Evolutionary conservation across 306 rosid species (phyloP).

Genomic region (Elaeagnus macrophylla): DNA sequence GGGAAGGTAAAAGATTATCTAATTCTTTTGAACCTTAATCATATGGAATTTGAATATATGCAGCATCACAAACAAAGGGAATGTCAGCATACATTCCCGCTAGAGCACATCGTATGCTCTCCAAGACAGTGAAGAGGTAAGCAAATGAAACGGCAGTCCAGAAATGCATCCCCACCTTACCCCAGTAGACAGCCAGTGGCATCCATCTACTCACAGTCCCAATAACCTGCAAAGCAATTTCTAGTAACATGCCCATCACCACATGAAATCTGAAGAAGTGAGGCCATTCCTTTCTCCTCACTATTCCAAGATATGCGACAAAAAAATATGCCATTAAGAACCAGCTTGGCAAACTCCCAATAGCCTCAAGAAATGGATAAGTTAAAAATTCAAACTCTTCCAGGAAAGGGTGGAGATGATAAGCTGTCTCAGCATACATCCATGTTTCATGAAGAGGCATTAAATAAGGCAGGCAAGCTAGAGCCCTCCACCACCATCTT

Average conservation of each 20-base stretch:
- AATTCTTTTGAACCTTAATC: constrained; percentile 32
- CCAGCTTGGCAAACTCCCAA: constrained; percentile 84
- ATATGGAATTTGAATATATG: constrained; percentile 83
- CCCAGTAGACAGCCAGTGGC: constrained; percentile 74
- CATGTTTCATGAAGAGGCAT: constrained; percentile 95
- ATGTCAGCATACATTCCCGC: constrained; percentile 85
- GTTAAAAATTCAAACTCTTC: constrained; percentile 50
- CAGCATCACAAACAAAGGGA: constrained; percentile 85
- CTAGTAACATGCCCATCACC: constrained; percentile 86
- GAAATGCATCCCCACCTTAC: constrained; percentile 78
- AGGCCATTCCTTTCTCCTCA: constrained; percentile 97
- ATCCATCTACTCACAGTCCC: constrained; percentile 92
- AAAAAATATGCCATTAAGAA: constrained; percentile 89
- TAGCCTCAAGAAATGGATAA: constrained; percentile 71
- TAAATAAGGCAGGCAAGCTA: constrained; percentile 87
- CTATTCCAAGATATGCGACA: constrained; percentile 80
- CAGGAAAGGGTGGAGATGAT: constrained; percentile 64
- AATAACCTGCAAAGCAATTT: constrained; percentile 80
- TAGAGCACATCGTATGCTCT: constrained; percentile 76
- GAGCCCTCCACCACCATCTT: constrained; percentile 91
- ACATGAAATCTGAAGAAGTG: constrained; percentile 92
- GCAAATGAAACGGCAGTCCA: neutral
- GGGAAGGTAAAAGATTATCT: neutral
- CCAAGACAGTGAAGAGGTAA: constrained; percentile 55
- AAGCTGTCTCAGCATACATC: constrained; percentile 97